These are phyloP conservation scores for Glycyrrhiza uralensis DNA, from an alignment of 306 rosid species.

Conservation along the genomic window DNA sequence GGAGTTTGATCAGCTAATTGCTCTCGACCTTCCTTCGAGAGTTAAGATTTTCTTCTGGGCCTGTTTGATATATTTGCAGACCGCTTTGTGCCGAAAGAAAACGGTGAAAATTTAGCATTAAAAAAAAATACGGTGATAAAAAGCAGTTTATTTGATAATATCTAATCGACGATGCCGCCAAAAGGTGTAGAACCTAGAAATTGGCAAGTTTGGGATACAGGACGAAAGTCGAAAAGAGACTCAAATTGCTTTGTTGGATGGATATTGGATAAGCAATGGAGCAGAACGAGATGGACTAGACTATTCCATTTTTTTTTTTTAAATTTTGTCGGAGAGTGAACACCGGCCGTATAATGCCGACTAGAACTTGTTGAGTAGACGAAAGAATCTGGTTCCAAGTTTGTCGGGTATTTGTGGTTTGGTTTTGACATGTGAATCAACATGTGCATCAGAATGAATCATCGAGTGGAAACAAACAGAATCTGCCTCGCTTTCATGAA, in stretches of 20 bases:
- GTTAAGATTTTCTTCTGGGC: background rate
- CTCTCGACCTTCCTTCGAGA: background rate
- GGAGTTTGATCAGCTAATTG: background rate
- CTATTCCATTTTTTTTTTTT: conserved; percentile 21
- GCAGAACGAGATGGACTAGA: conserved; percentile 26
- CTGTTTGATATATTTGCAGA: background rate
- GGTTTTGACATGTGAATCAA: conserved; percentile 33
- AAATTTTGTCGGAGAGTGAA: conserved; percentile 46
- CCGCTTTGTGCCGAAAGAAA: background rate
- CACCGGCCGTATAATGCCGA: conserved; percentile 11
- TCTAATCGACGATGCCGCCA: conserved; percentile 21
- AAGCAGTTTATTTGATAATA: background rate
- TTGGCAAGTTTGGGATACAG: background rate
- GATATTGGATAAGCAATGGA: conserved; percentile 57
- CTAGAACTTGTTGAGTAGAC: conserved; percentile 20
- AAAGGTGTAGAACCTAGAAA: background rate
- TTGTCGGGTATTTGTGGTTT: conserved; percentile 28
- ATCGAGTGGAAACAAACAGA: background rate
- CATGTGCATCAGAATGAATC: conserved; percentile 34
- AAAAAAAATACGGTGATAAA: background rate
- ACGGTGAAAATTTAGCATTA: background rate
- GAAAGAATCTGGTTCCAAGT: conserved; percentile 15
- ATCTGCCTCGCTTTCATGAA: conserved; percentile 15
- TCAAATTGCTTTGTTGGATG: conserved; percentile 51
- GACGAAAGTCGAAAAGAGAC: no score